phyloP scores from a whole-genome alignment of 2,329 filamentous ascomycete species.

The Aspergillus piperis region DNA sequence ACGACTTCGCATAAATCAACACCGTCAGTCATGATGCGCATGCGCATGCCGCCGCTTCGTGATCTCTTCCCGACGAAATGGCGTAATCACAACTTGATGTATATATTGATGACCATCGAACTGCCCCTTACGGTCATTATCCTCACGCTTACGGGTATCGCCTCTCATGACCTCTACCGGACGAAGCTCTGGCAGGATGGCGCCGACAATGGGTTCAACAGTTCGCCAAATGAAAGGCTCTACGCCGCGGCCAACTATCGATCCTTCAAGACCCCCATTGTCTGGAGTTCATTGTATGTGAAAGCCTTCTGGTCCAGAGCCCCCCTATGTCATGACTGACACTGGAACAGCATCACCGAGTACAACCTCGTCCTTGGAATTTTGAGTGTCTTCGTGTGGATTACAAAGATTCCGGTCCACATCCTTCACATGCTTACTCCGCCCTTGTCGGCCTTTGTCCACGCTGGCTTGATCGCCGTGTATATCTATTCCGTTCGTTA shows the following conservation, averaged over 20 bases:
- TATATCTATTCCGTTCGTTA: constrained; percentile 58
- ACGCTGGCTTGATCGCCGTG: constrained; percentile 53
- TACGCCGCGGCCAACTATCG: constrained; percentile 63
- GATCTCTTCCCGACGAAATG: constrained; percentile 57
- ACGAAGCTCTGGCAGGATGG: constrained; percentile 65
- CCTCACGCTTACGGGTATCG: constrained; percentile 63
- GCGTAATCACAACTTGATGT: constrained; percentile 54
- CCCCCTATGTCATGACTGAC: constrained; percentile 13
- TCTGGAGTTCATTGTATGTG: constrained; percentile 63
- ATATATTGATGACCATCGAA: constrained; percentile 57
- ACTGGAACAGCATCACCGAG: constrained; percentile 54
- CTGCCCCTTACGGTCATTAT: constrained; percentile 59
- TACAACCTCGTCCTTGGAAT: constrained; percentile 65
- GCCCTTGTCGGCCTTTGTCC: constrained; percentile 55
- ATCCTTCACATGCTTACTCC: constrained; percentile 60
- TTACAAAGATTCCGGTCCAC: constrained; percentile 60
- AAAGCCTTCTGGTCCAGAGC: not conserved
- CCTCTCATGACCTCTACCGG: constrained; percentile 62
- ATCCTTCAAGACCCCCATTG: constrained; percentile 54
- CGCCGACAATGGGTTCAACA: constrained; percentile 63
- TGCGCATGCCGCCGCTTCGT: constrained; percentile 16
- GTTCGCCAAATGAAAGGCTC: constrained; percentile 56
- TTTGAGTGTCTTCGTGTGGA: constrained; percentile 61
- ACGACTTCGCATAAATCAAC: not conserved
- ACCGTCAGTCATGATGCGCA: not conserved